Base-by-base conservation (phyloP, 1,284 basidiomycete species). In the Leccinum colubrinum region DNA sequence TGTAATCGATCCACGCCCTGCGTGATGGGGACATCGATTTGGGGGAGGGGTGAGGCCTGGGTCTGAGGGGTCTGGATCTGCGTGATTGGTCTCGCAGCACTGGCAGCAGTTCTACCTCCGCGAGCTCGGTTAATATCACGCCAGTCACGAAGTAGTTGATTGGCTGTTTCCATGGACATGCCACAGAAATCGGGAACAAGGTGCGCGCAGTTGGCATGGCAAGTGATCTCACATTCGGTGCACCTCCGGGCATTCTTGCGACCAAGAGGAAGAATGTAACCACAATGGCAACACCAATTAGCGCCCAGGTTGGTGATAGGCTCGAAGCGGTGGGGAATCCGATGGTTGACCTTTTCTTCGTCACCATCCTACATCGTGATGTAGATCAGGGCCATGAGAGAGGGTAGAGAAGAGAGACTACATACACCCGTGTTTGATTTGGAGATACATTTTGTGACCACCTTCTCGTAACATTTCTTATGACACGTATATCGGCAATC, bases 281-380 rank as follows among this genome's bases (percentile, higher is more conserved):
- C 97, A 77, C 97, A 99, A 76, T 99, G 97, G 76, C 97, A 99
- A 78, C 97, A 99, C 97, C 97, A 99, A 74, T 97, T 98, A 25
- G 97, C 94, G 55, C 95, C 94, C 64, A 99, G 91, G 76, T 98
- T 99, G 68, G 96, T 98, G 74, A 98, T 89, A 33, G 95, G 90
- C 72, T 97, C 94, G 80, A 99, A 99, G 25, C 97, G 91, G 78
- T 99, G 97, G 54, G 97, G 97, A 71, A 99, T 99, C 61, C 97
- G 93, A 78, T 99, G 96, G 72, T 99, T 99, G 76, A 99, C 95
- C 81, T 98, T 98, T 78, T 98, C 96, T 77, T 94, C 97, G 77
- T 99, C 97, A 62, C 89, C 93, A 69, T 98, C 94, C 93, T 94
- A 67, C 37, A 66, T 58, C 4, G 33, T 88, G 87, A 91, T 68